Evolutionary conservation across 1,139 yeast species (phyloP).

Genomic region (Debaryomycetaceae sp.): DNA sequence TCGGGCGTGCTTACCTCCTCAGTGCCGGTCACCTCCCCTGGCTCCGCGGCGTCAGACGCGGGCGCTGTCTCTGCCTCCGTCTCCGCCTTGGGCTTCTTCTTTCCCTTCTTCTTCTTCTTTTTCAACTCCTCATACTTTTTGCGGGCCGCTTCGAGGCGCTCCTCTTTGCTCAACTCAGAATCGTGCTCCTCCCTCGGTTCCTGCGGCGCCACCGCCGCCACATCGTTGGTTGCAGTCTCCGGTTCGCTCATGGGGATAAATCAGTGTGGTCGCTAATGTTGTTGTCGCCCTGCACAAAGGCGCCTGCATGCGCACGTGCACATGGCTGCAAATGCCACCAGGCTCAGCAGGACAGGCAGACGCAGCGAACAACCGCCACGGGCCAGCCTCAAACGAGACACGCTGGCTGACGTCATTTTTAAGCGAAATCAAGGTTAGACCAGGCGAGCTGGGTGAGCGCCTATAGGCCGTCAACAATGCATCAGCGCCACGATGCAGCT

Average conservation of each 20-base stretch:
- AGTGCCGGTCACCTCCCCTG: conserved; percentile 13
- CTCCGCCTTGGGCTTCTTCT: conserved; percentile 24
- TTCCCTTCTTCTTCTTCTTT: conserved; percentile 50
- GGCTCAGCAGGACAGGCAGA: no score
- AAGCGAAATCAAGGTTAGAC: no score
- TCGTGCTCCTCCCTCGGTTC: conserved; percentile 13
- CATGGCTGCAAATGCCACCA: no score
- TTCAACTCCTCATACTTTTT: conserved; percentile 62
- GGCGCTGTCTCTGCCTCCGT: conserved; percentile 14
- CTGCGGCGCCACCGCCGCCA: conserved; percentile 2
- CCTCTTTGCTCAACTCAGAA: conserved; percentile 46
- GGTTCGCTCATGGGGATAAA: conserved; percentile 5
- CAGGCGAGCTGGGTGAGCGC: no score
- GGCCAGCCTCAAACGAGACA: no score
- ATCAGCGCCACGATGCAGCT: no score
- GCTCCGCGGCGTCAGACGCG: conserved; percentile 17
- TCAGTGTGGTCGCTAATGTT: no score
- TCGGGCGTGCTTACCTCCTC: conserved; percentile 3
- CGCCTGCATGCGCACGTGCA: no score
- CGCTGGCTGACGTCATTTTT: no score
- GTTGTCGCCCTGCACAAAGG: no score
- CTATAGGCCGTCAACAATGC: no score
- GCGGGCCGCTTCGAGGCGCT: conserved; percentile 60
- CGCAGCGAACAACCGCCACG: no score
- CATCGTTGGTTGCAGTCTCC: conserved; percentile 1